phyloP scores from a whole-genome alignment of 2,329 filamentous ascomycete species.

The Curvularia sp. region DNA sequence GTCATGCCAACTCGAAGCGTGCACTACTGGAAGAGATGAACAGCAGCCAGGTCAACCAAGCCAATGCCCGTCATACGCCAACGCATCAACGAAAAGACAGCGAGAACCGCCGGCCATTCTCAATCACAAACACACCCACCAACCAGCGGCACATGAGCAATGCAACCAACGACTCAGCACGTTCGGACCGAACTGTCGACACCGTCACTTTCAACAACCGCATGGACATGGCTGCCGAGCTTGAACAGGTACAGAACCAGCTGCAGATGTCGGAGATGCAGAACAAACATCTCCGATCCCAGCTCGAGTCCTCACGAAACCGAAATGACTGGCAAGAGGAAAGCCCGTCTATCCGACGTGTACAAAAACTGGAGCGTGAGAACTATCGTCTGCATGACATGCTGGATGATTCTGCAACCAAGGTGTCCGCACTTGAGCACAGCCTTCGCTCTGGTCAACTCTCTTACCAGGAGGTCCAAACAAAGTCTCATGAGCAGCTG shows the following conservation, averaged over 20 bases:
- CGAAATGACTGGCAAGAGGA: slow-evolving; percentile 72
- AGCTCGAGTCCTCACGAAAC: slow-evolving; percentile 74
- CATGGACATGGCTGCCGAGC: slow-evolving; percentile 88
- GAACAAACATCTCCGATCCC: slow-evolving; percentile 88
- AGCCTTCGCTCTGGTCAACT: slow-evolving; percentile 86
- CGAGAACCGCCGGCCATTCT: slow-evolving; percentile 68
- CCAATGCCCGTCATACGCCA: slow-evolving; percentile 66
- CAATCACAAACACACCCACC: slow-evolving; percentile 78
- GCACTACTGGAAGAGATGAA: slow-evolving; percentile 87
- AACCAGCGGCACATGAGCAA: slow-evolving; percentile 70
- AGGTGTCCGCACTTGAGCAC: slow-evolving; percentile 87
- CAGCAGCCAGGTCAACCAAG: slow-evolving; percentile 73
- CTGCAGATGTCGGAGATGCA: slow-evolving; percentile 94
- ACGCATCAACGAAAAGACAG: slow-evolving; percentile 70
- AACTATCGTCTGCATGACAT: slow-evolving; percentile 92
- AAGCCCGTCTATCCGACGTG: slow-evolving; percentile 77
- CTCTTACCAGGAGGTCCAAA: slow-evolving; percentile 87
- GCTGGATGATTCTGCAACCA: slow-evolving; percentile 91
- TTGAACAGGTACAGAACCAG: slow-evolving; percentile 93
- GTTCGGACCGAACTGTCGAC: slow-evolving; percentile 85
- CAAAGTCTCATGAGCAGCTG: slow-evolving; percentile 92
- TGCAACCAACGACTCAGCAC: slow-evolving; percentile 75
- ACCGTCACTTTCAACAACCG: slow-evolving; percentile 83
- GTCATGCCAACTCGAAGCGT: slow-evolving; percentile 70
- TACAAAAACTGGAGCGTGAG: slow-evolving; percentile 90